phyloP scores from a whole-genome alignment of 129 eudicot genomes.

The Lactuca sativa region DNA sequence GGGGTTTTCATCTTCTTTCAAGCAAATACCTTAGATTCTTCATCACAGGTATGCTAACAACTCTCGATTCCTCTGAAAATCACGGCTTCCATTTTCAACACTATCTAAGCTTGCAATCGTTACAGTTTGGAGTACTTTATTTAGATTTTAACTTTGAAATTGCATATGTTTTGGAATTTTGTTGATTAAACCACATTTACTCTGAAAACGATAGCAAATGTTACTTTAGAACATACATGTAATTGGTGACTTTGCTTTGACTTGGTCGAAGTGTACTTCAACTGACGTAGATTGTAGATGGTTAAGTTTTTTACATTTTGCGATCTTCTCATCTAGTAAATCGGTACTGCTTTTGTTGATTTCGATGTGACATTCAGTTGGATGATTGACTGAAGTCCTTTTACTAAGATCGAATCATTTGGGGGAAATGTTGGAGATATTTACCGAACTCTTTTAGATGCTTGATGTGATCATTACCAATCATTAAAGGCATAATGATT shows the following conservation, averaged over 20 bases:
- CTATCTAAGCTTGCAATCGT: conserved; percentile 10
- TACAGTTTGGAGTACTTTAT: conserved; percentile 1
- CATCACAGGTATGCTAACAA: conserved; percentile 16
- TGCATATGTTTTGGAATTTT: conserved; percentile 18
- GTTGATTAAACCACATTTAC: conserved; percentile 21
- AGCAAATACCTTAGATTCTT: conserved; percentile 31
- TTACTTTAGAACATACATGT: conserved; percentile 17
- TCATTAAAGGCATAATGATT: neutral
- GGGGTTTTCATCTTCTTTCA: conserved; percentile 10
- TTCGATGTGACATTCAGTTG: conserved; percentile 13
- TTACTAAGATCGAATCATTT: conserved; percentile 17
- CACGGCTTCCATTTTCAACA: conserved; percentile 11
- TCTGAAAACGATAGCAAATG: conserved; percentile 22
- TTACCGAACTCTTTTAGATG: conserved; percentile 5
- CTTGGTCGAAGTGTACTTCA: conserved; percentile 20
- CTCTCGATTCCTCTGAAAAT: conserved; percentile 2
- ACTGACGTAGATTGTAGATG: conserved; percentile 26
- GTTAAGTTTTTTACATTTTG: conserved; percentile 14
- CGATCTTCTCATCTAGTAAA: conserved; percentile 15
- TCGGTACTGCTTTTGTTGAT: neutral
- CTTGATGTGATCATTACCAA: conserved; percentile 6
- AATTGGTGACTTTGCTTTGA: conserved; percentile 28
- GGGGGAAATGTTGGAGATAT: conserved; percentile 22
- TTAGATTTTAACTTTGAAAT: conserved; percentile 8
- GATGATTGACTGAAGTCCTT: neutral